phyloP scores from a whole-genome alignment of 2,329 filamentous ascomycete genomes.

The Ilyonectria sp. region DNA sequence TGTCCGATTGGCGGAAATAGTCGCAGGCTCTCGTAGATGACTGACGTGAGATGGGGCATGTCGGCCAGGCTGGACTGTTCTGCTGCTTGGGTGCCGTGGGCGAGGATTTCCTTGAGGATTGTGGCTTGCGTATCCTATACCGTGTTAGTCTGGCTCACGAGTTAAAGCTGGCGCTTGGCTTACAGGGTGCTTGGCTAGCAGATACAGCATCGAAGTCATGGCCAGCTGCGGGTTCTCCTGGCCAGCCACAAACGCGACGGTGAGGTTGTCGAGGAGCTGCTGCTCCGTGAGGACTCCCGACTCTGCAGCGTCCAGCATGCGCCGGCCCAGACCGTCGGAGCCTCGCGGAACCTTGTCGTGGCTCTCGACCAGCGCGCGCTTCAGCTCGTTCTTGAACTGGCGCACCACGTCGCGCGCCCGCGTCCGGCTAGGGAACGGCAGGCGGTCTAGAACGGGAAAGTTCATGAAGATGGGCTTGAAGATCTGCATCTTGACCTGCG shows the following conservation, averaged over 20 bases:
- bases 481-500: conserved; percentile 50
- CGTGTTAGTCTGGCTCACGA: not conserved
- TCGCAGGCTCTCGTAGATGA: conserved; percentile 63
- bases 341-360: not conserved
- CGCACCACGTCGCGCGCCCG: conserved; percentile 46
- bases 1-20: conserved; percentile 65
- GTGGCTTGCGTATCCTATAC: conserved; percentile 48
- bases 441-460: conserved; percentile 51
- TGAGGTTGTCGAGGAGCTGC: conserved; percentile 58
- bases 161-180: not conserved
- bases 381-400: conserved; percentile 46
- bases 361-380: conserved; percentile 1
- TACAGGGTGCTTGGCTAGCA: conserved; percentile 53
- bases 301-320: conserved; percentile 42
- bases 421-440: conserved; percentile 46
- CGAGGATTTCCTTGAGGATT: conserved; percentile 51
- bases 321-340: conserved; percentile 31
- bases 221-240: conserved; percentile 60
- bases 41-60: conserved; percentile 60
- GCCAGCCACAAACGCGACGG: conserved; percentile 57
- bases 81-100: conserved; percentile 20
- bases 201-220: conserved; percentile 54
- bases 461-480: conserved; percentile 54
- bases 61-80: conserved; percentile 44
- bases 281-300: conserved; percentile 50